Conservation (phyloP, 371 early-diverging fungal species). For the Ordospora pajunii region DNA sequence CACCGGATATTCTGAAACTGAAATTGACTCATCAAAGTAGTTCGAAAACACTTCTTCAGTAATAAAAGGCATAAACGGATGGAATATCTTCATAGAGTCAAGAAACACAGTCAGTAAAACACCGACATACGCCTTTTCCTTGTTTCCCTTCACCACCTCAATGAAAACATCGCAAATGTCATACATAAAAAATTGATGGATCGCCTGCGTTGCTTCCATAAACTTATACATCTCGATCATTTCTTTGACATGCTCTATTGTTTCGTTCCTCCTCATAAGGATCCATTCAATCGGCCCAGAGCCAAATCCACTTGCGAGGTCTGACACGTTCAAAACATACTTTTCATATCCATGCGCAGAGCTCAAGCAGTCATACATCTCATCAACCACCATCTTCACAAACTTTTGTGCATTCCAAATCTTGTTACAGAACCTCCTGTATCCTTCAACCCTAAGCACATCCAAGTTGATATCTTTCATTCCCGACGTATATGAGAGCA, state of each 20-base stretch:
- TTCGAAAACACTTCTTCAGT: conserved; percentile 82
- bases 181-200: conserved; percentile 85
- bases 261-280: conserved; percentile 72
- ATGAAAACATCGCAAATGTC: conserved; percentile 94
- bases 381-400: conserved; percentile 9
- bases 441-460: conserved; percentile 86
- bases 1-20: neutral
- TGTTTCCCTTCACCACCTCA: conserved; percentile 63
- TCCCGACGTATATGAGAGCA: conserved; percentile 74
- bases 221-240: conserved; percentile 76
- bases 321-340: neutral
- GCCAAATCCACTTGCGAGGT: neutral
- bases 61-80: conserved; percentile 96
- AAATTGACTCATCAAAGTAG: neutral
- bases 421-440: conserved; percentile 98
- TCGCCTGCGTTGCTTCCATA: conserved; percentile 76
- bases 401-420: conserved; percentile 77
- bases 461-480: conserved; percentile 90
- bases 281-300: conserved; percentile 68
- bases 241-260: conserved; percentile 68
- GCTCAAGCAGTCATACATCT: neutral
- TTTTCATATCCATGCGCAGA: neutral
- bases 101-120: conserved; percentile 71
- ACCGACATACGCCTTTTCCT: conserved; percentile 48
- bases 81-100: conserved; percentile 76